These are phyloP conservation scores for Dryadomyces quercus-mongolicae DNA, from an alignment of 2,329 filamentous ascomycete species.

Conservation along the genomic window DNA sequence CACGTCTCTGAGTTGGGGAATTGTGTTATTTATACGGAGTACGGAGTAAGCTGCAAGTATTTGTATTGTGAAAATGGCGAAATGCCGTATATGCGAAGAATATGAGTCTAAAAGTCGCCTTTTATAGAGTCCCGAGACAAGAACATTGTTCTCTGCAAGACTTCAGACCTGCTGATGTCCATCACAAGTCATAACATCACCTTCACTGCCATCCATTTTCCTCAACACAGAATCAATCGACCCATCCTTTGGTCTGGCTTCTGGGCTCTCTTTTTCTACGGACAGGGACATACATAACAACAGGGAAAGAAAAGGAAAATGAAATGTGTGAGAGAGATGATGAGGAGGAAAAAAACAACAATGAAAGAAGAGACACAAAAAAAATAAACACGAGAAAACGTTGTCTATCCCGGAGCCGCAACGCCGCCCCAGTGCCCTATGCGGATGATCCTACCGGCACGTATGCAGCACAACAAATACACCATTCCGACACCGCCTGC, in stretches of 20 bases:
- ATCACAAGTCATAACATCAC: neutral
- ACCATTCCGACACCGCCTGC: slow-evolving; percentile 22
- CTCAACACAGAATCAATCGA: neutral
- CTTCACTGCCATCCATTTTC: neutral
- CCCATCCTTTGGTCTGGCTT: neutral
- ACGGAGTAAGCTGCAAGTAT: too few relatives aligned
- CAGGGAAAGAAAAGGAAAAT: neutral
- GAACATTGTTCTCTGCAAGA: too few relatives aligned
- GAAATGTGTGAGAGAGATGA: neutral
- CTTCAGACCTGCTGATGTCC: too few relatives aligned
- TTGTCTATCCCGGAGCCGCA: slow-evolving; percentile 7
- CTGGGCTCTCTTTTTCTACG: neutral
- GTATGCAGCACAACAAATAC: slow-evolving; percentile 24
- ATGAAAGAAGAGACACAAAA: neutral
- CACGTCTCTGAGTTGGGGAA: too few relatives aligned
- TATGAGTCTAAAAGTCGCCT: too few relatives aligned
- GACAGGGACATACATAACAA: neutral
- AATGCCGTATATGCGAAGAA: too few relatives aligned
- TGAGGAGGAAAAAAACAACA: neutral
- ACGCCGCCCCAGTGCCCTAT: slow-evolving; percentile 6
- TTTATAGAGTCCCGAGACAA: too few relatives aligned
- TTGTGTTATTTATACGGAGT: too few relatives aligned
- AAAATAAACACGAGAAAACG: neutral
- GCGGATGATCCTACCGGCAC: slow-evolving; percentile 6
- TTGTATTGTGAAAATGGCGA: too few relatives aligned